phyloP scores from a whole-genome alignment of 257 asterid genomes.

The Linderniella brevidens region DNA sequence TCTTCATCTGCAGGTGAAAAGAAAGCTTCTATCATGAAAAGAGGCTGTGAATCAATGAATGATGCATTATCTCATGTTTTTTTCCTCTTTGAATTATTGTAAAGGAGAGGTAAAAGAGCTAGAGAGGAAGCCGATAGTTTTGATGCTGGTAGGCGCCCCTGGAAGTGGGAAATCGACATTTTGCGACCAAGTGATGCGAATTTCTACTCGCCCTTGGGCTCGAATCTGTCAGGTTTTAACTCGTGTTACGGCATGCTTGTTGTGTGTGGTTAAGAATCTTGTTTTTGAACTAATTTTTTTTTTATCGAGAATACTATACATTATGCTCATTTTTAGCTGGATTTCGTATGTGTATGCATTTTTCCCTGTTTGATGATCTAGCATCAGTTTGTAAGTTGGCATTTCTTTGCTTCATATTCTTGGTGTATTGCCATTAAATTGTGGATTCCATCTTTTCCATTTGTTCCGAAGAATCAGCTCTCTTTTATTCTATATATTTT shows the following conservation, averaged over 20 bases:
- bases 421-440: too few relatives aligned
- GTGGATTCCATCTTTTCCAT: too few relatives aligned
- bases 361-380: too few relatives aligned
- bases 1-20: constrained; percentile 20
- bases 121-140: constrained; percentile 17
- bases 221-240: constrained; percentile 80
- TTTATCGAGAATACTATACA: background rate
- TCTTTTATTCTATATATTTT: background rate
- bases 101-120: constrained; percentile 19
- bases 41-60: background rate
- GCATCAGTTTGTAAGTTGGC: too few relatives aligned
- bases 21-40: background rate
- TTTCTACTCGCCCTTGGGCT: constrained; percentile 50
- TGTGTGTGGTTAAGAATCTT: background rate
- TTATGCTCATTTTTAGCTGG: too few relatives aligned
- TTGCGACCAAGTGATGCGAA: constrained; percentile 49
- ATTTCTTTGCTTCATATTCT: too few relatives aligned
- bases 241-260: background rate
- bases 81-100: constrained; percentile 9
- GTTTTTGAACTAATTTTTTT: background rate
- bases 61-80: background rate
- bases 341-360: too few relatives aligned
- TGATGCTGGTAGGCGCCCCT: constrained; percentile 67
- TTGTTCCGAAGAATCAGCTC: background rate
- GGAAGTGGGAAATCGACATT: constrained; percentile 96